Evolutionary conservation across 176 grass and related monocot species (phyloP).

Genomic region (Oryza nivara): DNA sequence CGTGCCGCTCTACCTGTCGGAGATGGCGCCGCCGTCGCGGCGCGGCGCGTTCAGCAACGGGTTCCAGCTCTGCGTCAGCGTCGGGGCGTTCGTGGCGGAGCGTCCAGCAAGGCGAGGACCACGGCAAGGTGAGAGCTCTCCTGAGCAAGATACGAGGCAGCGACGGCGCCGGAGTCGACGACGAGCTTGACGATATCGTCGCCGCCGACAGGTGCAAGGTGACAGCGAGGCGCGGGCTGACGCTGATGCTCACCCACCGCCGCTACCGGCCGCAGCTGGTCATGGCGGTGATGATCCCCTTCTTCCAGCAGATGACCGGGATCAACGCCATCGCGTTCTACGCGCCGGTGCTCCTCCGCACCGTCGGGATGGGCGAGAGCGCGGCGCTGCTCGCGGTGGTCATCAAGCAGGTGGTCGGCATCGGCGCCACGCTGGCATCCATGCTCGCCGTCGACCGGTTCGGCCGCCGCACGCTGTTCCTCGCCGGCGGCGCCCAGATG

Average conservation of each 20-base stretch:
- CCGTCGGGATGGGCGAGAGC: conserved; percentile 48
- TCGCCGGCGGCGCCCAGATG: conserved; percentile 47
- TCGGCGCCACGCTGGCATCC: background rate
- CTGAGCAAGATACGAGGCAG: conserved; percentile 27
- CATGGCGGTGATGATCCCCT: conserved; percentile 34
- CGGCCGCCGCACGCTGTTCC: conserved; percentile 46
- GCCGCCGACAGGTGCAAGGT: background rate
- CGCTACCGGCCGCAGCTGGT: conserved; percentile 38
- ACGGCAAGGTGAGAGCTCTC: background rate
- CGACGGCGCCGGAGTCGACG: background rate
- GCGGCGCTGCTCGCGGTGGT: conserved; percentile 40
- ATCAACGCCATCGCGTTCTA: conserved; percentile 62
- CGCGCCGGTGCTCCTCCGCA: conserved; percentile 51
- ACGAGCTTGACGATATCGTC: conserved; percentile 27
- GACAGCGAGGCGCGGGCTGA: background rate
- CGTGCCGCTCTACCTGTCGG: conserved; percentile 58
- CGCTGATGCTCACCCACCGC: background rate
- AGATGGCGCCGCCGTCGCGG: conserved; percentile 52
- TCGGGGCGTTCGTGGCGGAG: conserved; percentile 41
- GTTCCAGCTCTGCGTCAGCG: conserved; percentile 50
- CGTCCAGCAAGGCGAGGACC: conserved; percentile 41
- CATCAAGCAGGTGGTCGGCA: conserved; percentile 4
- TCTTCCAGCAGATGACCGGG: conserved; percentile 54
- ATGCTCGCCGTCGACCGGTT: conserved; percentile 42
- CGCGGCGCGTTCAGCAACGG: conserved; percentile 53